Evolutionary conservation across 78 protist genomes (phyloP).

Genomic region (Dictyostelium capitatum): DNA sequence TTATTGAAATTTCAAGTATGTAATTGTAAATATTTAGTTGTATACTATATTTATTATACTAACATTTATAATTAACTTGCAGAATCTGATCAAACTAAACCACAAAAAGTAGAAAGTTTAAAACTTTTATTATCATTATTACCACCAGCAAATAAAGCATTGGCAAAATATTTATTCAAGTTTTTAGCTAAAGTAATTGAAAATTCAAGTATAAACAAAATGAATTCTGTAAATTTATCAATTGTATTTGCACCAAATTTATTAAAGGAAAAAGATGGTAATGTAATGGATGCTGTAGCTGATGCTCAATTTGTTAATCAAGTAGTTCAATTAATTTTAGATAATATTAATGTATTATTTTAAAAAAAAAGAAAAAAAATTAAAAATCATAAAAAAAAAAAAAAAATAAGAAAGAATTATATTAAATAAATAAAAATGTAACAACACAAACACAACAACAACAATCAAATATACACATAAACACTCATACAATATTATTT

Average conservation of each 20-base stretch:
- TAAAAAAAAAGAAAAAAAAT: not conserved
- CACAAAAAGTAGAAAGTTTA: slow-evolving; percentile 39
- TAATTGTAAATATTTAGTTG: not conserved
- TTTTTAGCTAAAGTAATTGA: slow-evolving; percentile 34
- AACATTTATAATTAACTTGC: not conserved
- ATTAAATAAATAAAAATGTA: not conserved
- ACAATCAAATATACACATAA: not conserved
- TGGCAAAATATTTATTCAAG: slow-evolving; percentile 31
- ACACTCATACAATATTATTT: not conserved
- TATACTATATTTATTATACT: not conserved
- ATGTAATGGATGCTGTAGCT: slow-evolving; percentile 44
- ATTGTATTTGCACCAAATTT: slow-evolving; percentile 79
- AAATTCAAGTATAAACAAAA: slow-evolving; percentile 53
- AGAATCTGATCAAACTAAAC: slow-evolving; percentile 32
- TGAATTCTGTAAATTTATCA: slow-evolving; percentile 74
- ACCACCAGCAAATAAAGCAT: slow-evolving; percentile 53
- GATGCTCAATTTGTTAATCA: slow-evolving; percentile 74
- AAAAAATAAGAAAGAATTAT: not conserved
- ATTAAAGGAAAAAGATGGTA: slow-evolving; percentile 41
- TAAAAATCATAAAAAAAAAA: not conserved
- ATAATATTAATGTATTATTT: slow-evolving; percentile 16
- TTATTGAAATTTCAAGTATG: slow-evolving; percentile 71
- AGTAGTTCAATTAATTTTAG: slow-evolving; percentile 62
- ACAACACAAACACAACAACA: not conserved
- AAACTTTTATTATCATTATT: slow-evolving; percentile 42